phyloP scores from a whole-genome alignment of 805 yeast genomes.

The Komagataella kurtzmanii region DNA sequence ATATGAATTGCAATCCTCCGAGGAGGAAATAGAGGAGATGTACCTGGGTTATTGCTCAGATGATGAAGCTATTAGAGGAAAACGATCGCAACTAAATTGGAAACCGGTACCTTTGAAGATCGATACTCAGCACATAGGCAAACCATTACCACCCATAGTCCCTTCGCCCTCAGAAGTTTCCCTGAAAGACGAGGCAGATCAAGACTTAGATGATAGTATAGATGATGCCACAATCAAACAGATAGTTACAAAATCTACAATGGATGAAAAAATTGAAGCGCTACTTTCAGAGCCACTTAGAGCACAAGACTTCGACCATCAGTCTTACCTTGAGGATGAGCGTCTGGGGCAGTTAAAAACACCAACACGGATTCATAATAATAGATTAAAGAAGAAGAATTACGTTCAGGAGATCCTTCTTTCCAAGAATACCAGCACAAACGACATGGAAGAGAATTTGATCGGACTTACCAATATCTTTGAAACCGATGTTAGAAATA shows the following conservation, averaged over 20 bases:
- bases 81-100: constrained; percentile 12
- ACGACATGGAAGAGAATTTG: constrained; percentile 13
- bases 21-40: constrained; percentile 6
- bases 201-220: constrained; percentile 8
- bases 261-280: constrained; percentile 31
- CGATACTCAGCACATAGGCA: constrained; percentile 7
- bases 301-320: constrained; percentile 13
- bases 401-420: constrained; percentile 8
- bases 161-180: constrained; percentile 19
- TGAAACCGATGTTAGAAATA: constrained; percentile 19
- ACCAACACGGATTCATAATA: constrained; percentile 6
- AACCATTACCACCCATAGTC: constrained; percentile 22
- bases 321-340: constrained; percentile 13
- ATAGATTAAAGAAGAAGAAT: constrained; percentile 5
- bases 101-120: constrained; percentile 9
- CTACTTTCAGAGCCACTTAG: constrained; percentile 16
- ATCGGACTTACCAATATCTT: constrained; percentile 18
- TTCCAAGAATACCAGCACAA: constrained; percentile 1
- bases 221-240: background rate
- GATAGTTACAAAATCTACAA: constrained; percentile 6
- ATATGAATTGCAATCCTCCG: constrained; percentile 14
- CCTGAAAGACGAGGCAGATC: constrained; percentile 13
- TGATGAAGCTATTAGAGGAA: background rate
- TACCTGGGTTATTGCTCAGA: background rate
- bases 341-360: constrained; percentile 10